phyloP scores from a whole-genome alignment of 164 flowering plant species.

The Litsea cubeba region DNA sequence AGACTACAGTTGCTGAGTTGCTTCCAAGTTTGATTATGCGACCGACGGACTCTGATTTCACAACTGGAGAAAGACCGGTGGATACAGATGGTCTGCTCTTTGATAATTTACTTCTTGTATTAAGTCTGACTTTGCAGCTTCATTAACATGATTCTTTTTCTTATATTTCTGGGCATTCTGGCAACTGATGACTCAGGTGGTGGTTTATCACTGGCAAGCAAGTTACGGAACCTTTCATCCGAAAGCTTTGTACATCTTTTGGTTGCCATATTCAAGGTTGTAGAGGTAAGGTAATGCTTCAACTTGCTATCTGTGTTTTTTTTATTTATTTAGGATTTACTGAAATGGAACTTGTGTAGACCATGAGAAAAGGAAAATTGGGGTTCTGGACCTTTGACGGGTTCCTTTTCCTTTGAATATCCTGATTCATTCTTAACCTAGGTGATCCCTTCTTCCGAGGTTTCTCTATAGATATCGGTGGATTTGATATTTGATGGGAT shows the following conservation, averaged over 20 bases:
- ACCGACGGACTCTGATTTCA: conserved; percentile 54
- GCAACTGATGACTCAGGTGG: conserved; percentile 46
- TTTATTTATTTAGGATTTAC: background rate
- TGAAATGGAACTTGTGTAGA: background rate
- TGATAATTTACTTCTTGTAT: background rate
- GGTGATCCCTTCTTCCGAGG: too few relatives aligned
- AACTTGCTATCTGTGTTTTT: conserved; percentile 6
- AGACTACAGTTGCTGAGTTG: conserved; percentile 82
- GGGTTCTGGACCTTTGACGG: too few relatives aligned
- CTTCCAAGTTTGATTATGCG: conserved; percentile 71
- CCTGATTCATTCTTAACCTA: too few relatives aligned
- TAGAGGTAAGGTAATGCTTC: conserved; percentile 72
- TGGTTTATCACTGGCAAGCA: conserved; percentile 85
- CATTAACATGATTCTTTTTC: background rate
- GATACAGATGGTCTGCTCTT: conserved; percentile 75
- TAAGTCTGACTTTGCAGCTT: background rate
- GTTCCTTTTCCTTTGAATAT: too few relatives aligned
- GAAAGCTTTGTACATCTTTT: conserved; percentile 89
- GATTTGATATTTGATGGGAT: too few relatives aligned
- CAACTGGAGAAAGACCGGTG: conserved; percentile 48
- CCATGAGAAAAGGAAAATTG: too few relatives aligned
- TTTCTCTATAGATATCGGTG: too few relatives aligned
- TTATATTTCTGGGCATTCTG: conserved; percentile 4
- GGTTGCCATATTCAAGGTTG: conserved; percentile 72
- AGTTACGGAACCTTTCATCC: conserved; percentile 78